phyloP scores from a whole-genome alignment of 371 early-diverging fungal genomes.

The Capillidium rhysosporum region DNA sequence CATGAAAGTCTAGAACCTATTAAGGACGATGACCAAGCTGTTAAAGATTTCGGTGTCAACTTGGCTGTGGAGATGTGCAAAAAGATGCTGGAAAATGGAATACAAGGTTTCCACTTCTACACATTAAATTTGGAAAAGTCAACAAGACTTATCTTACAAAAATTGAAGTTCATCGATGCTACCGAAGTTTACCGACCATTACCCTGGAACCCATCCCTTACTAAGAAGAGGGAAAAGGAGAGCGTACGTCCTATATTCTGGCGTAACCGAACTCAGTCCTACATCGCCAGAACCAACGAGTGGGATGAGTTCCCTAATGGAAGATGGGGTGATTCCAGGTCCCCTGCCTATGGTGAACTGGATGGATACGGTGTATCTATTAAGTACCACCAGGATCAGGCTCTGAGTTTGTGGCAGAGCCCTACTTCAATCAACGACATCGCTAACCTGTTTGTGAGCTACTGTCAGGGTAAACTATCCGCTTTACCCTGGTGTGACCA shows the following conservation, averaged over 20 bases:
- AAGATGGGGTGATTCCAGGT: conserved; percentile 92
- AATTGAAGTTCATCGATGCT: conserved; percentile 46
- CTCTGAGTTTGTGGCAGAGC: conserved; percentile 53
- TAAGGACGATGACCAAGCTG: conserved; percentile 80
- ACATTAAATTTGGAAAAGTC: conserved; percentile 71
- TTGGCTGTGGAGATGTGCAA: conserved; percentile 52
- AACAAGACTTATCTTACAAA: conserved; percentile 55
- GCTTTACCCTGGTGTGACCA: conserved; percentile 87
- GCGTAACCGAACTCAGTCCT: conserved; percentile 82
- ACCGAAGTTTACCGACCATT: conserved; percentile 62
- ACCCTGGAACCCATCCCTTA: conserved; percentile 66
- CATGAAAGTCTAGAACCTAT: conserved; percentile 53
- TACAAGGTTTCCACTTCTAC: conserved; percentile 47
- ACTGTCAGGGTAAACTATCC: conserved; percentile 52
- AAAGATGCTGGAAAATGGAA: conserved; percentile 35
- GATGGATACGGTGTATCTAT: conserved; percentile 76
- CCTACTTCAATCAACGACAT: conserved; percentile 50
- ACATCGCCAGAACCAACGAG: conserved; percentile 77
- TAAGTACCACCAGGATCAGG: conserved; percentile 36
- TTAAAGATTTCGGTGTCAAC: conserved; percentile 68
- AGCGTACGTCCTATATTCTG: conserved; percentile 95
- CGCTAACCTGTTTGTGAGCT: conserved; percentile 49
- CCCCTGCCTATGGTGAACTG: conserved; percentile 86
- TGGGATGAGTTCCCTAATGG: conserved; percentile 99
- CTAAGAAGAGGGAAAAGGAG: conserved; percentile 71